Evolutionary conservation across 352 stramenopile species (phyloP), one percentile per base, ranked within the genome.

Genomic region (Phytophthora crassamura): DNA sequence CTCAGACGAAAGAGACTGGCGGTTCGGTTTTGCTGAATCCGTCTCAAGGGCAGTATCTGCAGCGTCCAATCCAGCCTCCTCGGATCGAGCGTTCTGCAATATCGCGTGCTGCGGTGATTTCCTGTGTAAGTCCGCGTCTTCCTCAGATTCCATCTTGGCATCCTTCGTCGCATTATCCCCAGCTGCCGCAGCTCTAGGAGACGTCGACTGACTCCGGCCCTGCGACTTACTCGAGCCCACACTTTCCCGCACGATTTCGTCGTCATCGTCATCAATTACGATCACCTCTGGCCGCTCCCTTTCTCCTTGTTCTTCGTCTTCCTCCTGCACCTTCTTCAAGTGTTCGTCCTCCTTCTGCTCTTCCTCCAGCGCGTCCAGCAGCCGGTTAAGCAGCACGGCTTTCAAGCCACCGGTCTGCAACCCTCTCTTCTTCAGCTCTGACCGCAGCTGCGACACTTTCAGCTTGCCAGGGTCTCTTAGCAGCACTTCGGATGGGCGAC

Each of bases 181-280:
- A 47, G 20, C 34, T 5, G 18, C 5, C 35, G 2, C 14, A 55
- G 10, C 36, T 59, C 62, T 56, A 28, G 49, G 43, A 1, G 59
- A 63, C 11, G 43, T 64, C 28, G 33, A 46, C 14, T 68, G 48
- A 56, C 56, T 71, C 32, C 5, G 15, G 3, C 41, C 43, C 20
- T 22, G 28, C 1, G 65, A 73, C 33, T 67, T 78, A 28, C 50
- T 61, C 1, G 62, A 75, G 10, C 47, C 67, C 0, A 76, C n/a
- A 36, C 83, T 91, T 45, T 91, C 83, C 30, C 78, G 77, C 9
- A 91, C 80, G 43, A 91, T 89, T 47, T 91, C 82, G 10, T 80
- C 69, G 7, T 74, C 38, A 4, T 50, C 49, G 11, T 62, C 63
- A 12, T 59, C 40, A 25, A 67, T 57, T 2, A 62, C 49, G 54